These are phyloP conservation scores for Sarocladium kiliense DNA, from an alignment of 2,329 filamentous ascomycete species.

Conservation along the genomic window DNA sequence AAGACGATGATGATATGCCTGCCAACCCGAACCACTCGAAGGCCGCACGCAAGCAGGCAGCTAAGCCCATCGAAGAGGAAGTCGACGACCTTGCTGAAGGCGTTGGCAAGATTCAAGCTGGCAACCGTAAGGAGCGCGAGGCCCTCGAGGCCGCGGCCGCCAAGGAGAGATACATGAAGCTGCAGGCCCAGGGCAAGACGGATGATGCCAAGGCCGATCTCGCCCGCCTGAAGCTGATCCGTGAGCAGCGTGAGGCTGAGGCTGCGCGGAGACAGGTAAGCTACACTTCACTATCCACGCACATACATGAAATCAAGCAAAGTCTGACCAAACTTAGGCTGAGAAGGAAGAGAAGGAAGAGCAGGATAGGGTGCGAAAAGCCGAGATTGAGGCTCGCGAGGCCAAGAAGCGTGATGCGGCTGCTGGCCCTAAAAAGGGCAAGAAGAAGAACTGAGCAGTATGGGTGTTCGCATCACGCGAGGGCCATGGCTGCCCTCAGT, in stretches of 20 bases:
- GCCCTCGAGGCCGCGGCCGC: conserved; percentile 81
- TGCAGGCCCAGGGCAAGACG: conserved; percentile 93
- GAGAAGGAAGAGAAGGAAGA: conserved; percentile 54
- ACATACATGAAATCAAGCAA: not conserved
- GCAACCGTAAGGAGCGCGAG: conserved; percentile 50
- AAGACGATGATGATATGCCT: conserved; percentile 60
- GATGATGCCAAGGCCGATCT: conserved; percentile 90
- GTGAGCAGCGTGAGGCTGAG: conserved; percentile 81
- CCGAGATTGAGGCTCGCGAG: conserved; percentile 50
- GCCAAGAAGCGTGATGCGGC: conserved; percentile 51
- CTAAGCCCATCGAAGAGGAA: conserved; percentile 14
- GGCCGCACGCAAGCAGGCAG: conserved; percentile 56
- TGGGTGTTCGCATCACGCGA: not conserved
- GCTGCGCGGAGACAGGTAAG: conserved; percentile 73
- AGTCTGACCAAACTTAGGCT: conserved; percentile 37
- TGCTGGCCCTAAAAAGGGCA: conserved; percentile 42
- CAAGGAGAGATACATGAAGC: conserved; percentile 83
- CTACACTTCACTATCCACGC: not conserved
- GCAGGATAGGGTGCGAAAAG: conserved; percentile 40
- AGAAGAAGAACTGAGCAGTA: conserved; percentile 37
- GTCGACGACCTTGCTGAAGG: conserved; percentile 49
- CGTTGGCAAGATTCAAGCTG: conserved; percentile 48
- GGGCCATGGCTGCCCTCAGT: not conserved
- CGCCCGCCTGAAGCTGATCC: conserved; percentile 74
- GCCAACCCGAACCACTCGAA: conserved; percentile 91